Base-by-base conservation (phyloP, 345 rosid genomes). In the Triadica sebifera region DNA sequence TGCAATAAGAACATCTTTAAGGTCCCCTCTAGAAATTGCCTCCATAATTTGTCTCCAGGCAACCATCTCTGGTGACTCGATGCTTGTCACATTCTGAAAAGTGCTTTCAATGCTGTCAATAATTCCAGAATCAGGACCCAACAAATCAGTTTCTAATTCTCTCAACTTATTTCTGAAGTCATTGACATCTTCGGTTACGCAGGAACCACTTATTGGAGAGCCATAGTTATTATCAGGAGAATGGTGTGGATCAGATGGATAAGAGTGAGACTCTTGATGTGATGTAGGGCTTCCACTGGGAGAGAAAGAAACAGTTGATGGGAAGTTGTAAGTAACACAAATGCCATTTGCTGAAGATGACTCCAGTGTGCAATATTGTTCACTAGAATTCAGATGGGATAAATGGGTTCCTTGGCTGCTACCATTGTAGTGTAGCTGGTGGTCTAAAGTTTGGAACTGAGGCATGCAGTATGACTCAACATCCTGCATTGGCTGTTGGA, bases 111-210 rank as follows among this genome's bases (percentile, higher is more conserved):
- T 77, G 66, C 84, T 77, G 69, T 83, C 84, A 49, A 82, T 75
- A 58, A 84, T 72, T 73, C 86, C 88, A 50, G 88, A 83, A 78
- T 94, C 98, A 5, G 97, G 92, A 46, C 94, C 98, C 75, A 94
- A 78, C 98, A 94, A 92, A 63, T 76, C 94, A 11, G 86, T 86
- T 78, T 94, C 97, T 22, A 94, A 68, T 71, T 94, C 97, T 75
- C 81, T 88, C 79, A 94, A 81, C 92, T 90, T 94, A 80, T 84
- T 85, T 84, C 60, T 82, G 16, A 88, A 81, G 66, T 91, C 89
- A 72, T 76, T 84, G 37, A 76, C 87, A 64, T 90, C 94, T 29
- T 92, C 89, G 0, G 96, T 92, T 65, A 89, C 80, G 78, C 92
- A 94, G 34, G 96, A 94, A n/a, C 90, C 85, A 64, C 93, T 87